Evolutionary conservation across 495 filamentous ascomycete species (phyloP).

Genomic region (Baudoinia panamericana): DNA sequence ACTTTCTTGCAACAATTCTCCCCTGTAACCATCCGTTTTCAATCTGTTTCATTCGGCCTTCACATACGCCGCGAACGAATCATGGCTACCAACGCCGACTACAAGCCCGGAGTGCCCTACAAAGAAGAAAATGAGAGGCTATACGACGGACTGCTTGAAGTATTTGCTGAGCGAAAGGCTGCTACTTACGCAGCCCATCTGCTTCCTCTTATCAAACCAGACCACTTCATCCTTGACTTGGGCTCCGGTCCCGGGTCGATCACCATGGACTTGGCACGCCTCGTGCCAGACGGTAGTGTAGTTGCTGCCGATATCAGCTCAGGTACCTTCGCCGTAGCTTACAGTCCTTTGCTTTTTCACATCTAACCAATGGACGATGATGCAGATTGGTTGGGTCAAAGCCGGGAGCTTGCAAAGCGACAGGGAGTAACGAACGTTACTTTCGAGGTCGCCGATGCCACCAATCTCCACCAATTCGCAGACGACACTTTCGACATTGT

Average conservation of each 20-base stretch:
- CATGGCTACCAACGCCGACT: too few relatives aligned
- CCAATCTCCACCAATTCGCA: conserved; percentile 19
- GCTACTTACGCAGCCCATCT: conserved; percentile 10
- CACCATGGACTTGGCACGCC: conserved; percentile 26
- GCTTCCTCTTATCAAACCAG: conserved; percentile 7
- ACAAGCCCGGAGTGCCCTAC: too few relatives aligned
- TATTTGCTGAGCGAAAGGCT: conserved; percentile 7
- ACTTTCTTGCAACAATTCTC: too few relatives aligned
- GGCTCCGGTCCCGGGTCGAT: conserved; percentile 17
- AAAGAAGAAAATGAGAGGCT: too few relatives aligned
- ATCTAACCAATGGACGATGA: too few relatives aligned
- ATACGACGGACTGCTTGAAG: not conserved
- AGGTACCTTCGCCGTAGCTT: not conserved
- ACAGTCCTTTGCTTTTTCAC: not conserved
- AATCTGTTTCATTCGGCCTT: too few relatives aligned
- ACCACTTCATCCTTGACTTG: conserved; percentile 10
- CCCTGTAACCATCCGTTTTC: too few relatives aligned
- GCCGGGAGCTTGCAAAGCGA: not conserved
- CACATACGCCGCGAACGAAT: too few relatives aligned
- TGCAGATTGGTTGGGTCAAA: not conserved
- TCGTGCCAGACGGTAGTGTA: conserved; percentile 6
- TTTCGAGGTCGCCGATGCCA: conserved; percentile 3
- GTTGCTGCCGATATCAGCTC: conserved; percentile 1
- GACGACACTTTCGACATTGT: conserved; percentile 46
- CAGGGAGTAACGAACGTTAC: conserved; percentile 3